These are phyloP conservation scores for Schoenoplectus triqueter DNA, from an alignment of 202 grass and related monocot species.

Conservation along the genomic window DNA sequence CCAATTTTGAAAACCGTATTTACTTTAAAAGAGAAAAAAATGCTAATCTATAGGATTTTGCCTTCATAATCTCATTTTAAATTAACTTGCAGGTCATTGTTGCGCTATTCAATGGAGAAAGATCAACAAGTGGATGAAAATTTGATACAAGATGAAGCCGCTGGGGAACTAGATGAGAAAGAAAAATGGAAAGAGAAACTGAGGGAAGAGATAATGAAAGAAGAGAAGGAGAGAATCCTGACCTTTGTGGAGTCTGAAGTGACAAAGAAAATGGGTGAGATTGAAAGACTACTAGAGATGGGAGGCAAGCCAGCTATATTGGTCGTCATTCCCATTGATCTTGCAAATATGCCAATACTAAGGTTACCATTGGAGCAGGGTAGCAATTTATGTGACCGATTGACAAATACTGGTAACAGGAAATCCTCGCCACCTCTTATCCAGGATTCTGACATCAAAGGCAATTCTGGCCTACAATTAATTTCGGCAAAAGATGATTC, in stretches of 20 bases:
- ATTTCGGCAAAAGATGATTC: not conserved
- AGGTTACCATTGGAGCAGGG: not conserved
- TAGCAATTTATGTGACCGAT: not conserved
- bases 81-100: constrained; percentile 7
- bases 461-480: not conserved
- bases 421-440: not conserved
- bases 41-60: too few species aligned
- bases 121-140: constrained; percentile 6
- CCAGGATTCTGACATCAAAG: not conserved
- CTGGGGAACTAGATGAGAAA: not conserved
- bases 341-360: not conserved
- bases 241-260: constrained; percentile 16
- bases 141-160: not conserved
- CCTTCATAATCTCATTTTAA: not conserved
- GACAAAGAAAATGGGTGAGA: constrained; percentile 25
- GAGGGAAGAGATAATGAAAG: constrained; percentile 32
- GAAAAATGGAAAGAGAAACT: constrained; percentile 35
- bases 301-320: constrained; percentile 18
- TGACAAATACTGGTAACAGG: not conserved
- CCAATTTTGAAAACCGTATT: too few species aligned
- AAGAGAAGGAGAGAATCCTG: constrained; percentile 35
- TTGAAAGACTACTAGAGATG: constrained; percentile 29
- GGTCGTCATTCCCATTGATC: constrained; percentile 14
- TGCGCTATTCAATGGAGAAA: constrained; percentile 30
- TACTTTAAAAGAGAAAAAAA: too few species aligned